phyloP scores from a whole-genome alignment of 1,284 basidiomycete species.

The Ganoderma boninense region DNA sequence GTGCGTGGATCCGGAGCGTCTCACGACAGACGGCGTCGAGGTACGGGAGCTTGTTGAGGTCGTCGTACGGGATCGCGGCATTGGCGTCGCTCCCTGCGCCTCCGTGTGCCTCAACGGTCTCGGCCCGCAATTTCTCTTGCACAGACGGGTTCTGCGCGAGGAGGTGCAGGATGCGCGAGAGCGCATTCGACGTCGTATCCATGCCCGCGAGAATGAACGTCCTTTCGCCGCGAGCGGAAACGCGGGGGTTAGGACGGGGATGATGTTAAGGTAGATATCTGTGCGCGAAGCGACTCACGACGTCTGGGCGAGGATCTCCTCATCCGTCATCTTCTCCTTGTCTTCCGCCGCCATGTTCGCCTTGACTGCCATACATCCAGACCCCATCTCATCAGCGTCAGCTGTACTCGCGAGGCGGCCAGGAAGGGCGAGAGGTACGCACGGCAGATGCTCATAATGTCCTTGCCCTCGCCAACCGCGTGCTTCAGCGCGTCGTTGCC shows the following conservation, averaged over 20 bases:
- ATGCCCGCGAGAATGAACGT: slow-evolving; percentile 40
- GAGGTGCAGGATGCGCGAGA: slow-evolving; percentile 38
- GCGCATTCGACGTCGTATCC: slow-evolving; percentile 40
- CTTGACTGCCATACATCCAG: slow-evolving; percentile 24
- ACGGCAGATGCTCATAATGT: slow-evolving; percentile 54
- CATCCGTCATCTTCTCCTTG: slow-evolving; percentile 22
- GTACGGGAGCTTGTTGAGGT: slow-evolving; percentile 41
- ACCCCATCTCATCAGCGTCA: no score
- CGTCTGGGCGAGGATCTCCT: slow-evolving; percentile 39
- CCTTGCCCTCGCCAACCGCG: slow-evolving; percentile 47
- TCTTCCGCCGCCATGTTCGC: slow-evolving; percentile 36
- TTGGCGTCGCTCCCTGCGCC: slow-evolving; percentile 16
- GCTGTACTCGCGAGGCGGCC: no score
- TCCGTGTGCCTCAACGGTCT: slow-evolving; percentile 33
- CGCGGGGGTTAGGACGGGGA: no score
- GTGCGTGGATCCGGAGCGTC: slow-evolving; percentile 32
- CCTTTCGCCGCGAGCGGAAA: slow-evolving; percentile 12
- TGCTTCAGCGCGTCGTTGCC: slow-evolving; percentile 34
- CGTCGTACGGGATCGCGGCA: slow-evolving; percentile 36
- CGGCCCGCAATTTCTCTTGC: slow-evolving; percentile 33
- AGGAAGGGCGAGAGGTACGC: neutral
- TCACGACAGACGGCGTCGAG: slow-evolving; percentile 46
- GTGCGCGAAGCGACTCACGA: slow-evolving; percentile 21
- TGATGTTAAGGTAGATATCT: no score
- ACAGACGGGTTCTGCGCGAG: slow-evolving; percentile 20